Evolutionary conservation across 2,329 filamentous ascomycete species (phyloP), one percentile per base, ranked within the genome.

Genomic region (Fusarium sp.): DNA sequence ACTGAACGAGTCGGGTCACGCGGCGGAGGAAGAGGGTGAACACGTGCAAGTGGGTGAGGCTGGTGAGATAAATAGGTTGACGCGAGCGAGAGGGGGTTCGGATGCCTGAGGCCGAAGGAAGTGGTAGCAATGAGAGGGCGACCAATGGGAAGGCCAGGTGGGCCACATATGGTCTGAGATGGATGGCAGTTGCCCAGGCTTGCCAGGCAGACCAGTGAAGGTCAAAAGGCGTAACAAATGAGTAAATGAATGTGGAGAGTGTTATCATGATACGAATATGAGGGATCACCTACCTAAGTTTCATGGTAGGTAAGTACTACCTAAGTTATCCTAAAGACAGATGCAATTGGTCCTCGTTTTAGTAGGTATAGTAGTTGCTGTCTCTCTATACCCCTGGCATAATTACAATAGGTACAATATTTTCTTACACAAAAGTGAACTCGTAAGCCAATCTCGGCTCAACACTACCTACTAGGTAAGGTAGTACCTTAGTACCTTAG

Each of bases 21-120:
- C 77, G 78, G 78, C 72, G 70, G 73, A 71, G 70, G 71, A 77
- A 75, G 71, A 75, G 72, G 72, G 72, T 73, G 74, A 79, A 78
- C 78, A 80, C 78, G 78, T 80, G 78, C 77, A 78, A 76, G 72
- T 76, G 75, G 73, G 76, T 76, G 75, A 75, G 75, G 75, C 68
- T 73, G 75, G 70, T 66, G 71, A 71, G 72, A 78, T 78, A 78
- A 77, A 78, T 77, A 77, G 66, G 35, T 64, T 35, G 61, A 64
- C 64, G 60, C 62, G 51, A 54, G 53, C 50, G 50, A 65, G 56
- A 65, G 56, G 52, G 56, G 54, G 30, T 2, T 2, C 15, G 22
- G 20, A 22, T 71, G 71, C 70, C 70, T 74, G 70, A 74, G 72
- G 72, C 72, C 40, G 41, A 55, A 25, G 27, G 19, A 8, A 54